Evolutionary conservation across 2,329 filamentous ascomycete species (phyloP).

Genomic region (Diaporthe vexans): DNA sequence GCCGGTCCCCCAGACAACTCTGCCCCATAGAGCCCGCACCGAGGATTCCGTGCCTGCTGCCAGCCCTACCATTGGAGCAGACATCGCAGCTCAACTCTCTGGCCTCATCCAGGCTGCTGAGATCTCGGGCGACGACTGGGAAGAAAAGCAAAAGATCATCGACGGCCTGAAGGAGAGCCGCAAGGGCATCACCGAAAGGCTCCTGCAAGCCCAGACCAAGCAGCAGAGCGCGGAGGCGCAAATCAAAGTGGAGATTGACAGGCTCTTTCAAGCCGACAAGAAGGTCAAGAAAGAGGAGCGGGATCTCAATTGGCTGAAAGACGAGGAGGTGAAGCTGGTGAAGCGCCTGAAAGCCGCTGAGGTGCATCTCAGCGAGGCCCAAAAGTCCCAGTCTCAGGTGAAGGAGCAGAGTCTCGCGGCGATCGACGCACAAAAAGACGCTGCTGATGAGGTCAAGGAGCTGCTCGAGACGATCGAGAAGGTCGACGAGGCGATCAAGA

Average conservation of each 20-base stretch:
- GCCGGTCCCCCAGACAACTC: too few relatives aligned
- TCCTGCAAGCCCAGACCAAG: not conserved
- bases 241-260: rapidly evolving
- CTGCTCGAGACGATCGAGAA: not conserved
- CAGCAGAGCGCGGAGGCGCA: not conserved
- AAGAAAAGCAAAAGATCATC: not conserved
- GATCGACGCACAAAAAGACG: not conserved
- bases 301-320: too few relatives aligned
- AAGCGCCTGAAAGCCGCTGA: not conserved
- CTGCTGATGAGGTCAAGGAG: not conserved
- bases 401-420: not conserved
- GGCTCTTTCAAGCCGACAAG: not conserved
- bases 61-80: not conserved
- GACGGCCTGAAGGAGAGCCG: not conserved
- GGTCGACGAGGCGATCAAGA: not conserved
- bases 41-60: not conserved
- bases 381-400: too few relatives aligned
- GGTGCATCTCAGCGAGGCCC: not conserved
- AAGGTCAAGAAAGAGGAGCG: not conserved
- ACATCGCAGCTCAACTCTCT: too few relatives aligned
- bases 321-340: not conserved
- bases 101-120: too few relatives aligned
- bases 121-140: not conserved
- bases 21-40: too few relatives aligned
- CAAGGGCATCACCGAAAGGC: not conserved